Evolutionary conservation across 495 filamentous ascomycete genomes (phyloP), one percentile per base, ranked within the genome.

Genomic region (Hypoxylon cercidicola): DNA sequence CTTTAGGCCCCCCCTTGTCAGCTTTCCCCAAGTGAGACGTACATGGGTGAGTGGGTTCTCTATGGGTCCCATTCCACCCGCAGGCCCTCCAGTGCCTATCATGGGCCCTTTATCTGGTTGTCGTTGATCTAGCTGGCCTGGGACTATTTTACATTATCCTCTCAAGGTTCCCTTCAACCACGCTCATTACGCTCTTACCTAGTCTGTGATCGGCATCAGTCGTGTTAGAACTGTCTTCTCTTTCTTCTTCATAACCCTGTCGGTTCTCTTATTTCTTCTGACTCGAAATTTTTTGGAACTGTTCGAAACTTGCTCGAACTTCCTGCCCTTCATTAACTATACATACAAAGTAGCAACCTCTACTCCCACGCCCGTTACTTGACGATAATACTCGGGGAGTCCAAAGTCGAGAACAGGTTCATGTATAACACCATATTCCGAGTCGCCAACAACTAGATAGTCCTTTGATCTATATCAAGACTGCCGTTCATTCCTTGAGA

Each of bases 221-320:
- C 76, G 75, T 74, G 74, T 68, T 77, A 70, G 78, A 77, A 72
- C 30, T 67, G 55, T 74, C 75, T 75, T 80, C 76, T 78, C 72
- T 78, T 78, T 78, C 76, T 81, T 78, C 70, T 80, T 80, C 77
- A 70, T 77, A 77, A 73, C 72, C 75, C 71, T 76, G 74, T 77
- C 77, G 79, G 78, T 82, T 80, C 76, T 74, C 77, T 75, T 73
- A 66, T 72, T 80, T 77, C 73, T 81, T 80, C 76, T 48, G 75
- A 74, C 78, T 82, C 74, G 74, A 63, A 32, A 43, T 45, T 73
- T 79, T 79, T 81, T 75, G 76, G 78, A 79, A 74, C 63, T 63
- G 50, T 71, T 67, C 68, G 71, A 66, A 25, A 49, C 53, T 50
- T 39, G 30, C 49, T 68, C 60, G 66, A 72, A 65, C 69, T 72